Evolutionary conservation across 169 alveolate genomes (phyloP).

Genomic region (Cryptosporidium ryanae): DNA sequence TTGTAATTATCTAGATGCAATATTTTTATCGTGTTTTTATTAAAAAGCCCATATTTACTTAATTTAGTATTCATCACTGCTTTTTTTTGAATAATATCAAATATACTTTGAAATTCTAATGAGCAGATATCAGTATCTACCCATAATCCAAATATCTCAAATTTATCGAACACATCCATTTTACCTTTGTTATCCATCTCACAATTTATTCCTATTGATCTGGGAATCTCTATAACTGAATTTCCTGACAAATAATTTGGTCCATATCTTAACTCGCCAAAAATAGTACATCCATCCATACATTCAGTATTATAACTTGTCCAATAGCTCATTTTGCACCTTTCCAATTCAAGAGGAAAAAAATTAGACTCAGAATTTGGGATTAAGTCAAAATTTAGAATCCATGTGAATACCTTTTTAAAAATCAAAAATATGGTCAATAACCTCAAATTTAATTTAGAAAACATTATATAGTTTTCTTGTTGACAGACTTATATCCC

Average conservation of each 20-base stretch:
- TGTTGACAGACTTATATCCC: not conserved
- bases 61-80: not conserved
- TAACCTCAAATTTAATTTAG: not conserved
- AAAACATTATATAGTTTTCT: slow-evolving; percentile 12
- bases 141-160: slow-evolving; percentile 11
- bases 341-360: slow-evolving; percentile 1
- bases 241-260: slow-evolving; percentile 36
- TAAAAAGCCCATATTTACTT: not conserved
- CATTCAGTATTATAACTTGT: slow-evolving; percentile 43
- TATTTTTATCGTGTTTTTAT: not conserved
- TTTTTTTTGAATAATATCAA: not conserved
- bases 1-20: not conserved
- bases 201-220: slow-evolving; percentile 51
- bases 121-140: slow-evolving; percentile 32
- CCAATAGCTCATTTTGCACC: slow-evolving; percentile 57
- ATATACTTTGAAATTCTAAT: not conserved
- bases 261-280: slow-evolving; percentile 66
- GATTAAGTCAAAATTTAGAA: slow-evolving; percentile 58
- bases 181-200: not conserved
- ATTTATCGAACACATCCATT: not conserved
- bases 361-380: slow-evolving; percentile 31
- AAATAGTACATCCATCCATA: slow-evolving; percentile 57
- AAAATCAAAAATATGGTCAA: slow-evolving; percentile 1
- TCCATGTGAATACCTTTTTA: slow-evolving; percentile 10
- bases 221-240: slow-evolving; percentile 8